Evolutionary conservation across 2,329 filamentous ascomycete species (phyloP).

Genomic region (Phaeosphaeriaceae sp.): DNA sequence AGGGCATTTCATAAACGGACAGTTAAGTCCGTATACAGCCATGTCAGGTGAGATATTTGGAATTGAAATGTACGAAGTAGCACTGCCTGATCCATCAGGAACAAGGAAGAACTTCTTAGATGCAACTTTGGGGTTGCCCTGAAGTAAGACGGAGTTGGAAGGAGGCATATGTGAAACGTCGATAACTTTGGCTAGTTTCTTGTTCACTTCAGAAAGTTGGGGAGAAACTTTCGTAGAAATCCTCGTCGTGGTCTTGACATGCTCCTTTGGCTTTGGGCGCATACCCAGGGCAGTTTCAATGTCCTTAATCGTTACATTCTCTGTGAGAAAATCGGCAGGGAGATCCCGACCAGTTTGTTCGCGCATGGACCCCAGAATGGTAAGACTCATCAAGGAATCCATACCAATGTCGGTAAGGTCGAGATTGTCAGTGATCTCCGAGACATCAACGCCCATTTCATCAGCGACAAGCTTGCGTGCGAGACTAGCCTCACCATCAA

Average conservation of each 20-base stretch:
- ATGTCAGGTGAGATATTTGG: conserved; percentile 60
- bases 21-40: conserved; percentile 65
- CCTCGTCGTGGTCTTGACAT: conserved; percentile 36
- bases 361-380: conserved; percentile 58
- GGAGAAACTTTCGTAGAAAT: conserved; percentile 31
- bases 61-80: conserved; percentile 71
- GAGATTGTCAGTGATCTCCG: conserved; percentile 60
- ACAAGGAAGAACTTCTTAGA: conserved; percentile 62
- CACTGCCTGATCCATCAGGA: conserved; percentile 63
- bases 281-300: conserved; percentile 69
- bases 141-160: conserved; percentile 63
- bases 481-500: conserved; percentile 51
- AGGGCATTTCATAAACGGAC: conserved; percentile 73
- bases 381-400: conserved; percentile 61
- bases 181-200: conserved; percentile 48
- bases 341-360: conserved; percentile 59
- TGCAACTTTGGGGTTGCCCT: conserved; percentile 63
- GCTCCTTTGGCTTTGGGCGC: conserved; percentile 52
- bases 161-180: conserved; percentile 55
- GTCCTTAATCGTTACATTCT: conserved; percentile 68
- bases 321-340: conserved; percentile 62
- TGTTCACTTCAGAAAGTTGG: conserved; percentile 57
- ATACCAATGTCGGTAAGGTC: conserved; percentile 67
- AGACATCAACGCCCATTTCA: conserved; percentile 70
- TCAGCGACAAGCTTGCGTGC: conserved; percentile 58